These are phyloP conservation scores for Mortierella sp. DNA, from an alignment of 371 early-diverging fungal genomes.

Conservation along the genomic window DNA sequence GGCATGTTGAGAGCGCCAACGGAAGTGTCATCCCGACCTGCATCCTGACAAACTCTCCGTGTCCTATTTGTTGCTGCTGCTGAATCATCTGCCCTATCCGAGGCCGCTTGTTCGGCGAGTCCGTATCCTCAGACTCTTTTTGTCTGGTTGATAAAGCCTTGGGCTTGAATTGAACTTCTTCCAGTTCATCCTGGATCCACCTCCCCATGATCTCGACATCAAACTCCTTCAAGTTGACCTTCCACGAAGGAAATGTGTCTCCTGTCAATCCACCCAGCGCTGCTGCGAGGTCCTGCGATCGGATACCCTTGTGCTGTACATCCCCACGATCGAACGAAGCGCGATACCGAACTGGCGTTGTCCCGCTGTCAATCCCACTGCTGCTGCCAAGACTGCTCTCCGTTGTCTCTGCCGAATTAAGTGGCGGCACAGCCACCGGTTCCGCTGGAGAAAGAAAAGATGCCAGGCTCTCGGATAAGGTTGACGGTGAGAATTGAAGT, in stretches of 20 bases:
- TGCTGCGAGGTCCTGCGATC: conserved; percentile 49
- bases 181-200: conserved; percentile 27
- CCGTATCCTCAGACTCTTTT: neutral
- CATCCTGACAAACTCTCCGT: conserved; percentile 15
- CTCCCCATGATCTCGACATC: conserved; percentile 43
- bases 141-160: neutral
- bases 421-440: neutral
- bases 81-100: neutral
- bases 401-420: neutral
- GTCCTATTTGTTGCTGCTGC: neutral
- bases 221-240: conserved; percentile 38
- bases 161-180: conserved; percentile 10
- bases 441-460: neutral
- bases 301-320: conserved; percentile 43
- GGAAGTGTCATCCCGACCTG: conserved; percentile 45
- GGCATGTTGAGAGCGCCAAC: conserved; percentile 32
- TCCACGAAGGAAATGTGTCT: conserved; percentile 38
- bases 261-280: conserved; percentile 39
- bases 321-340: conserved; percentile 51
- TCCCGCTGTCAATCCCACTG: neutral
- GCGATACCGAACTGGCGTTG: conserved; percentile 20
- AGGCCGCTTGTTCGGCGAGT: neutral
- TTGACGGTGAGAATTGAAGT: conserved; percentile 17
- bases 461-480: conserved; percentile 20
- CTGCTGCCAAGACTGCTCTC: neutral